A percentile compares a stretch with the other conserved stretches of the same genome.
Evolutionary conservation across 768 basidiomycete genomes (phyloP).

Genomic region (Tylopilus felleus): DNA sequence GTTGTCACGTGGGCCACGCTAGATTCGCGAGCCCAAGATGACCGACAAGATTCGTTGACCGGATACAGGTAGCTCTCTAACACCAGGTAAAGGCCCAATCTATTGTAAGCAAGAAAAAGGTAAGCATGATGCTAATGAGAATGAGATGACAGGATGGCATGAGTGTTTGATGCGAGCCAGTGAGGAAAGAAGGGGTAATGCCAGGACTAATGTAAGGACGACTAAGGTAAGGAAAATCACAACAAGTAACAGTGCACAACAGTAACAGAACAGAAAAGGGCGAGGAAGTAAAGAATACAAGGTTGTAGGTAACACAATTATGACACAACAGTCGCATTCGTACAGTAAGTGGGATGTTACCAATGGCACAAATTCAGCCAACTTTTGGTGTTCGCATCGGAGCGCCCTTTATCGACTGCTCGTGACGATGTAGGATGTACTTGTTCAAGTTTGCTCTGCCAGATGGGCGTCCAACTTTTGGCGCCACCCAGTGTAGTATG

Average conservation of each 20-base stretch:
- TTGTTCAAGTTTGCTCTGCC: conserved; percentile 25
- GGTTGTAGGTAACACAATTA: conserved; percentile 17
- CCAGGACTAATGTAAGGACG: conserved; percentile 2
- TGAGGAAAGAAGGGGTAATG: neutral
- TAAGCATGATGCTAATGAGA: conserved; percentile 2
- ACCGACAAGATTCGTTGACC: conserved; percentile 1
- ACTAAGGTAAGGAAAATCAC: conserved; percentile 4
- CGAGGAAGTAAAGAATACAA: conserved; percentile 14
- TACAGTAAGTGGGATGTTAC: conserved; percentile 20
- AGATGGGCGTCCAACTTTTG: conserved; percentile 50
- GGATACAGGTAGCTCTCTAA: neutral
- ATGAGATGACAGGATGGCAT: neutral
- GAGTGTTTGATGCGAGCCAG: conserved; percentile 1
- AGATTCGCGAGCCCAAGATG: neutral
- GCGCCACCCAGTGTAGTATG: conserved; percentile 68
- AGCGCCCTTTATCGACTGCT: conserved; percentile 8
- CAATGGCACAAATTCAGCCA: conserved; percentile 1
- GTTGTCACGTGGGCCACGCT: conserved; percentile 10
- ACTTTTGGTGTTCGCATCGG: conserved; percentile 10
- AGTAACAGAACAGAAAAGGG: conserved; percentile 7
- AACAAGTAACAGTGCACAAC: conserved; percentile 6
- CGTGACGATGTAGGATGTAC: neutral
- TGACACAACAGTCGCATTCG: conserved; percentile 4
- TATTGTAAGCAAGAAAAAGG: conserved; percentile 1
- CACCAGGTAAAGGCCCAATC: neutral